These are phyloP conservation scores for Colletotrichum cordylinicola DNA, from an alignment of 2,329 filamentous ascomycete genomes.

Conservation along the genomic window DNA sequence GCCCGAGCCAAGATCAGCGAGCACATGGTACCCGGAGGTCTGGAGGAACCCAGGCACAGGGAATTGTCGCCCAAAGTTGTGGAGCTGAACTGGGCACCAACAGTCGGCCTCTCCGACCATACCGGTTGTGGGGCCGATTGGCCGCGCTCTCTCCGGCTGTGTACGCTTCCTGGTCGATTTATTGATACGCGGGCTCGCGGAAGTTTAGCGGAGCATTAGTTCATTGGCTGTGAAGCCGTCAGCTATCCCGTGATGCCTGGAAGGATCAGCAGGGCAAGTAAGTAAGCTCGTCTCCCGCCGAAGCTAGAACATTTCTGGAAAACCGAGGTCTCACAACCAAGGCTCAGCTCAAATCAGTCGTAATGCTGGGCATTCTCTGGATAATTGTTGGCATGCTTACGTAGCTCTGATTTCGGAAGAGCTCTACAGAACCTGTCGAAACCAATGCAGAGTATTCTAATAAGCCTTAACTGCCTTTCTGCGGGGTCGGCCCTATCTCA, in stretches of 20 bases:
- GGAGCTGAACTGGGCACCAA: neutral
- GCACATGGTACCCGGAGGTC: neutral
- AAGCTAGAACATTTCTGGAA: neutral
- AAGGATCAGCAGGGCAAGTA: neutral
- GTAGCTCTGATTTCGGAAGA: neutral
- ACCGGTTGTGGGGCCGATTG: conserved; percentile 6
- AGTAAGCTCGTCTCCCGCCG: neutral
- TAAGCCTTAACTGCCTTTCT: neutral
- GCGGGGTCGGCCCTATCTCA: neutral
- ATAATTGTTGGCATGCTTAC: neutral
- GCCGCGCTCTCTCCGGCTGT: neutral
- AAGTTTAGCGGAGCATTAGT: neutral
- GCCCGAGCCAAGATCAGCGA: neutral
- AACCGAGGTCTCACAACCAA: neutral
- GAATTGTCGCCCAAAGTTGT: neutral
- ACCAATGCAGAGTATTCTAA: neutral
- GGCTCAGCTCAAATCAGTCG: neutral
- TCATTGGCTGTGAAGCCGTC: neutral
- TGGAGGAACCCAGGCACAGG: neutral
- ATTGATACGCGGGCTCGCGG: neutral
- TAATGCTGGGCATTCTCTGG: neutral
- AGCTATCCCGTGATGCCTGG: neutral
- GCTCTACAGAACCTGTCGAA: neutral
- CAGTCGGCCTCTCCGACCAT: conserved; percentile 1
- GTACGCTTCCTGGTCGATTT: neutral